Evolutionary conservation across 495 filamentous ascomycete genomes (phyloP).

Genomic region (Amorphotheca resinae): DNA sequence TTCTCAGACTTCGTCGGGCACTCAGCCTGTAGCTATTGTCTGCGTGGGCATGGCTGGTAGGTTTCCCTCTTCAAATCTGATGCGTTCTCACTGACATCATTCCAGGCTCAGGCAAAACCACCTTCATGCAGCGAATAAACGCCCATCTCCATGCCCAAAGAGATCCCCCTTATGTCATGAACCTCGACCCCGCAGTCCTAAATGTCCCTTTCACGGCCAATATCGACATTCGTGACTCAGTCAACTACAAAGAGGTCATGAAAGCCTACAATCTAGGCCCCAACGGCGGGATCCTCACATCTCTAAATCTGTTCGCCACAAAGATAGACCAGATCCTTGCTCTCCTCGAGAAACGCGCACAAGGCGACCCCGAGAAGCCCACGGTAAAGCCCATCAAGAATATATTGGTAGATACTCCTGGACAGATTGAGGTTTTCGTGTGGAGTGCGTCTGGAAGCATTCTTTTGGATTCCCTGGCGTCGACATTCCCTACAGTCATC

Average conservation of each 20-base stretch:
- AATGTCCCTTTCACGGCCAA: slow-evolving; percentile 96
- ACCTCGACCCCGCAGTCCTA: slow-evolving; percentile 90
- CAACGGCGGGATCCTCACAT: slow-evolving; percentile 96
- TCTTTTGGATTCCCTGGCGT: slow-evolving; percentile 83
- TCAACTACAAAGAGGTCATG: slow-evolving; percentile 99
- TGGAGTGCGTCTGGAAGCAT: slow-evolving; percentile 93
- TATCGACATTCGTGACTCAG: slow-evolving; percentile 96
- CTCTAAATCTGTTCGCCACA: slow-evolving; percentile 89
- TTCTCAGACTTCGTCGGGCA: slow-evolving; percentile 2
- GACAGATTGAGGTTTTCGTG: slow-evolving; percentile 97
- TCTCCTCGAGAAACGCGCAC: slow-evolving; percentile 76
- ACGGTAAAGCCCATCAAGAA: slow-evolving; percentile 56
- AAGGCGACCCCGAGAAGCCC: slow-evolving; percentile 48
- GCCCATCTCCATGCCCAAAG: slow-evolving; percentile 69
- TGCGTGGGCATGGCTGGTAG: slow-evolving; percentile 92
- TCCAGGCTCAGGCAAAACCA: slow-evolving; percentile 87
- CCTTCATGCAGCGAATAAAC: slow-evolving; percentile 96
- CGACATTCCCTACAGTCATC: slow-evolving; percentile 87
- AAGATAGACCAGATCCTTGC: slow-evolving; percentile 91
- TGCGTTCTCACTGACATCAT: not conserved
- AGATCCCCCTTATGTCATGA: slow-evolving; percentile 80
- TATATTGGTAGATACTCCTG: slow-evolving; percentile 88
- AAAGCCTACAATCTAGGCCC: slow-evolving; percentile 95
- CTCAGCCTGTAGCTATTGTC: slow-evolving; percentile 53
- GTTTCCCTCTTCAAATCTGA: slow-evolving; percentile 6